These are phyloP conservation scores for Miscanthus lutarioriparius DNA, from an alignment of 176 grass and related monocot species.

Conservation along the genomic window DNA sequence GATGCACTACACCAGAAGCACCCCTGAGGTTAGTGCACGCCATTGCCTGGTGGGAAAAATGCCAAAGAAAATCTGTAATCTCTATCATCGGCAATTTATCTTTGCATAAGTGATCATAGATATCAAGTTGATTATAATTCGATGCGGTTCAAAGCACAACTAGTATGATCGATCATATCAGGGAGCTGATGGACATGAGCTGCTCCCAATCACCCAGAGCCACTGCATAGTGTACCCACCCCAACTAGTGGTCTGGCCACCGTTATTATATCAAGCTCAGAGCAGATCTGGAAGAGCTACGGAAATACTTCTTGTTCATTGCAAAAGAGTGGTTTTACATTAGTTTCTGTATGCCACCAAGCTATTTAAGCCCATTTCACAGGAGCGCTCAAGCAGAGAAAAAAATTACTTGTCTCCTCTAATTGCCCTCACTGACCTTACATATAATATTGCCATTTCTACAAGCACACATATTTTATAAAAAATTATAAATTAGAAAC, in stretches of 20 bases:
- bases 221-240: background rate
- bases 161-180: background rate
- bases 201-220: background rate
- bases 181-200: background rate
- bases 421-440: background rate
- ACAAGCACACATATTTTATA: background rate
- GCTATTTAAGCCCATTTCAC: background rate
- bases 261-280: too few species aligned
- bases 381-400: background rate
- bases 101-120: background rate
- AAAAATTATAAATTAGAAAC: background rate
- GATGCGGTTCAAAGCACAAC: background rate
- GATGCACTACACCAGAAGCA: constrained; percentile 85
- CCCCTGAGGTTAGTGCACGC: constrained; percentile 49
- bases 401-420: background rate
- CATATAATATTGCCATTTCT: background rate
- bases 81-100: background rate
- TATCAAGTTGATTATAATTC: background rate
- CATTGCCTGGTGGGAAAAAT: background rate
- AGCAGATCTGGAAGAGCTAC: too few species aligned
- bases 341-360: background rate
- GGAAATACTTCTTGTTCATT: background rate
- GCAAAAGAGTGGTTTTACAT: constrained; percentile 1
- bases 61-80: too few species aligned
- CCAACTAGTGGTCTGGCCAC: too few species aligned